Evolutionary conservation across 352 stramenopile genomes (phyloP).

Genomic region (Saprolegnia diclina): DNA sequence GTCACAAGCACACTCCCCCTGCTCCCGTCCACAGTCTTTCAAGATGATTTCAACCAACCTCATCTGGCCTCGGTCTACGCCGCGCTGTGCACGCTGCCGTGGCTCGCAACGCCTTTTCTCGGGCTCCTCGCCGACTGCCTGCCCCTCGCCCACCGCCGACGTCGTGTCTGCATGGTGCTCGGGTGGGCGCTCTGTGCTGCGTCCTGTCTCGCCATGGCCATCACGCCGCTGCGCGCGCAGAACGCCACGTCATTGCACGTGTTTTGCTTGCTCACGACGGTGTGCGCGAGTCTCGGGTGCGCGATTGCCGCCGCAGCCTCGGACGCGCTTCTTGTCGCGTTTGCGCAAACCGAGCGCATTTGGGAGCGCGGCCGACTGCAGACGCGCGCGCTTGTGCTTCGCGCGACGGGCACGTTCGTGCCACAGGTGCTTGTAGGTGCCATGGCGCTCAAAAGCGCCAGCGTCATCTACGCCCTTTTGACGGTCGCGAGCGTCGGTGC

Average conservation of each 20-base stretch:
- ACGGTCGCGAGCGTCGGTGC: no score
- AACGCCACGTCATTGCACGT: constrained; percentile 34
- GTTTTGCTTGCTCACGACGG: constrained; percentile 61
- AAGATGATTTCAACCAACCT: not conserved
- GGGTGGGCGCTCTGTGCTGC: constrained; percentile 35
- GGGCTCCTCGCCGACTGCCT: not conserved
- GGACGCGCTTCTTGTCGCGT: constrained; percentile 68
- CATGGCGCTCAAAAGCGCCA: no score
- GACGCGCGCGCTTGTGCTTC: not conserved
- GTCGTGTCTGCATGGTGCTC: not conserved
- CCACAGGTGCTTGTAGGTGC: constrained; percentile 27
- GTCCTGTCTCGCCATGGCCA: constrained; percentile 28
- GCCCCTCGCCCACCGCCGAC: not conserved
- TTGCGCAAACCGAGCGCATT: constrained; percentile 46
- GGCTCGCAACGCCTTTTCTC: not conserved
- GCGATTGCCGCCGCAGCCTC: constrained; percentile 78
- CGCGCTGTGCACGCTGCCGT: not conserved
- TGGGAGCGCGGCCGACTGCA: not conserved
- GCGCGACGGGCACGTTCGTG: not conserved
- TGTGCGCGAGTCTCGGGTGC: constrained; percentile 75
- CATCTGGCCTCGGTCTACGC: not conserved
- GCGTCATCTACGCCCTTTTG: no score
- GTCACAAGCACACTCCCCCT: constrained; percentile 38
- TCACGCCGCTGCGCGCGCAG: constrained; percentile 40
- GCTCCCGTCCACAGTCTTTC: not conserved